A percentile compares a stretch with the other conserved stretches of the same genome.
These are phyloP conservation scores for Echeveria elegans DNA, from an alignment of 164 flowering plant genomes.

Conservation along the genomic window DNA sequence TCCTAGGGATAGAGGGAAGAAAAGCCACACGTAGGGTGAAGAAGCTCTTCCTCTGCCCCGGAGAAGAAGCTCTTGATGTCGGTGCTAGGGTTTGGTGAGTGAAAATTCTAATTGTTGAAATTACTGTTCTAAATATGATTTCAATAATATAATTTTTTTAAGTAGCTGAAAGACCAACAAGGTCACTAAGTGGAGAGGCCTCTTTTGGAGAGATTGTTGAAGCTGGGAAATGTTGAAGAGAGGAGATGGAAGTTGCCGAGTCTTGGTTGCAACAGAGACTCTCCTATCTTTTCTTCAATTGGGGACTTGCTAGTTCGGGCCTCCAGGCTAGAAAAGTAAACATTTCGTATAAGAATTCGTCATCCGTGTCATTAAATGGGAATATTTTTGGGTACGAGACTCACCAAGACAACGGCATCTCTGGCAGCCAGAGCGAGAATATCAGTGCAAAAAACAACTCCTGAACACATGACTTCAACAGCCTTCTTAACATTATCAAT, in stretches of 20 bases:
- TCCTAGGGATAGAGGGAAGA: too few relatives aligned
- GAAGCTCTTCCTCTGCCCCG: too few relatives aligned
- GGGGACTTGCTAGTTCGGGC: conserved; percentile 80
- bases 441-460: conserved; percentile 57
- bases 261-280: conserved; percentile 63
- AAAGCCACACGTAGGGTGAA: too few relatives aligned
- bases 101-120: too few relatives aligned
- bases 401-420: conserved; percentile 43
- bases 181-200: conserved; percentile 62
- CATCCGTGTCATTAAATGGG: background rate
- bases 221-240: conserved; percentile 61
- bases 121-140: too few relatives aligned
- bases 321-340: conserved; percentile 49
- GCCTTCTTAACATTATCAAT: conserved; percentile 45
- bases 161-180: conserved; percentile 81
- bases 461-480: conserved; percentile 40
- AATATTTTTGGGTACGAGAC: background rate
- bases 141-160: too few relatives aligned
- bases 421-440: conserved; percentile 45
- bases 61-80: too few relatives aligned
- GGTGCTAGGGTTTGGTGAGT: too few relatives aligned
- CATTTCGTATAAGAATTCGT: background rate
- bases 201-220: conserved; percentile 65
- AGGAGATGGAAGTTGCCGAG: conserved; percentile 68
- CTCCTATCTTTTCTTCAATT: conserved; percentile 86